These are phyloP conservation scores for Sclerospora graminicola DNA, from an alignment of 352 stramenopile species.

Conservation along the genomic window DNA sequence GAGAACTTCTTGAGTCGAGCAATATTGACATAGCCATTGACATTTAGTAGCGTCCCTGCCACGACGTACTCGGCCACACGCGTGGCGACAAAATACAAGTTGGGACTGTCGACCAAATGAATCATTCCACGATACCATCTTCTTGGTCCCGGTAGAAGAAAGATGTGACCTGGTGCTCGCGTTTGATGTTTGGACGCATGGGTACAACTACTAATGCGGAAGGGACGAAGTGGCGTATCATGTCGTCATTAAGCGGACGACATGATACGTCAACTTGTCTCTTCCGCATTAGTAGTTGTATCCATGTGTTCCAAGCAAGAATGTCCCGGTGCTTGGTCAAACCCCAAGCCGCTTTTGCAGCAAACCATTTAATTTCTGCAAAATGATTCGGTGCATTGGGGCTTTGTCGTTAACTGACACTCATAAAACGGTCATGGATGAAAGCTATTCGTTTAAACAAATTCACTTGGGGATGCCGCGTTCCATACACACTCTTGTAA, in stretches of 20 bases:
- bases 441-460: constrained; percentile 28
- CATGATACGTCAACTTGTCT: constrained; percentile 46
- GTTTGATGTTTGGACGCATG: constrained; percentile 38
- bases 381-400: constrained; percentile 31
- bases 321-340: constrained; percentile 30
- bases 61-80: constrained; percentile 37
- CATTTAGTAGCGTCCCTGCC: constrained; percentile 24
- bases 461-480: constrained; percentile 28
- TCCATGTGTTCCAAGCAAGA: constrained; percentile 44
- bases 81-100: constrained; percentile 23
- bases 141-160: constrained; percentile 31
- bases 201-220: constrained; percentile 32
- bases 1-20: constrained; percentile 34
- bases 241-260: constrained; percentile 46
- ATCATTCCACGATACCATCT: constrained; percentile 24
- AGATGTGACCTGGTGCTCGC: constrained; percentile 34
- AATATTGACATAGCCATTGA: constrained; percentile 25
- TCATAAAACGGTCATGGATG: too few species aligned
- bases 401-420: too few species aligned
- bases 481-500: constrained; percentile 36
- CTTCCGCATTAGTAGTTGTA: constrained; percentile 31
- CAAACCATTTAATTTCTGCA: constrained; percentile 41
- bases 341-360: constrained; percentile 27
- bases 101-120: constrained; percentile 33
- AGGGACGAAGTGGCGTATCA: constrained; percentile 50